These are phyloP conservation scores for Barnettozyma salicaria DNA, from an alignment of 805 yeast species.

Conservation along the genomic window DNA sequence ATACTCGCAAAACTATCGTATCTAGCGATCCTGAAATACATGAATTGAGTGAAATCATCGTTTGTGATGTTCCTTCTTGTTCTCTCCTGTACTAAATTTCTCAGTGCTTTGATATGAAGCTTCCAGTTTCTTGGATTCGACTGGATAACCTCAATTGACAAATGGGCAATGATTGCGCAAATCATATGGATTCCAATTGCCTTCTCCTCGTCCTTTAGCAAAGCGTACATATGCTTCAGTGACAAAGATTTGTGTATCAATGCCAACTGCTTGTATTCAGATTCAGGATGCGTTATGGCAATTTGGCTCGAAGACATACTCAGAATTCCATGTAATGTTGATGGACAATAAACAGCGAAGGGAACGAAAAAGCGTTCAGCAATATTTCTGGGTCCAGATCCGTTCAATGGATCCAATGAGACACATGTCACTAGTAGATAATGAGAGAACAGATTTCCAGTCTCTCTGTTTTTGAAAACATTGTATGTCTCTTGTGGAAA, in stretches of 20 bases:
- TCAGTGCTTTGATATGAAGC: slow-evolving; percentile 10
- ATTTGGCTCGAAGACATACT: slow-evolving; percentile 14
- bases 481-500: slow-evolving; percentile 5
- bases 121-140: slow-evolving; percentile 12
- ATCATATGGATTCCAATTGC: slow-evolving; percentile 8
- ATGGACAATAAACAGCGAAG: slow-evolving; percentile 12
- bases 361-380: slow-evolving; percentile 15
- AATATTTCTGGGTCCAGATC: slow-evolving; percentile 14
- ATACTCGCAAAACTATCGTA: slow-evolving; percentile 14
- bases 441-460: slow-evolving; percentile 7
- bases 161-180: slow-evolving; percentile 13
- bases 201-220: slow-evolving; percentile 3
- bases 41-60: slow-evolving; percentile 12
- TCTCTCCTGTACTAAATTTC: slow-evolving; percentile 10
- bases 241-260: slow-evolving; percentile 13
- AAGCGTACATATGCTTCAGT: slow-evolving; percentile 10
- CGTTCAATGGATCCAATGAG: slow-evolving; percentile 13
- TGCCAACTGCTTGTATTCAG: slow-evolving; percentile 6
- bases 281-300: slow-evolving; percentile 9
- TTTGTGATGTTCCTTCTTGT: slow-evolving; percentile 1
- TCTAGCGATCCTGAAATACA: slow-evolving; percentile 13
- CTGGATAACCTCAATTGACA: slow-evolving; percentile 13
- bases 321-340: slow-evolving; percentile 14
- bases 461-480: slow-evolving; percentile 7
- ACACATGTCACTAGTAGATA: slow-evolving; percentile 11